phyloP scores from a whole-genome alignment of 139 green algal genomes.

The Chlamydomonas eustigma region DNA sequence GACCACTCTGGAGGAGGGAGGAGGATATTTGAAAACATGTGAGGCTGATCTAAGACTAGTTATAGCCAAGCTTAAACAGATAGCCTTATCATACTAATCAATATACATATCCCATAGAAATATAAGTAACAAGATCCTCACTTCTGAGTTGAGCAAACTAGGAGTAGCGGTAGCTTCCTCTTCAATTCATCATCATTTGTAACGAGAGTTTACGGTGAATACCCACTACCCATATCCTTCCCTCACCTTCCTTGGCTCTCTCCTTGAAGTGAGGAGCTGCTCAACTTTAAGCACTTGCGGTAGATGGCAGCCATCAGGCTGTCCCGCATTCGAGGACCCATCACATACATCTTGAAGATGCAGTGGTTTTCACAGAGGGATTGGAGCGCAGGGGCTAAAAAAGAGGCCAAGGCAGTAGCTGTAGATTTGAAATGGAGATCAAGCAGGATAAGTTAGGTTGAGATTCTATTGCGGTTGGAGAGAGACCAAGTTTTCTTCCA shows the following conservation, averaged over 20 bases:
- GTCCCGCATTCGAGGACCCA: constrained; percentile 54
- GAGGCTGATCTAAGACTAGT: neutral
- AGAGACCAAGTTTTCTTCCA: neutral
- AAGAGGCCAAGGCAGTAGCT: constrained; percentile 65
- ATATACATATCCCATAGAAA: too few relatives aligned
- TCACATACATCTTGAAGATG: constrained; percentile 46
- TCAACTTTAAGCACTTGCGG: constrained; percentile 74
- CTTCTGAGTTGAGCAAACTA: too few relatives aligned
- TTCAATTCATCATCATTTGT: too few relatives aligned
- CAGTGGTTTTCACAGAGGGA: constrained; percentile 48
- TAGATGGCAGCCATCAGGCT: constrained; percentile 84
- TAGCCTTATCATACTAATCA: too few relatives aligned
- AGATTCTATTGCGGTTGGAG: too few relatives aligned
- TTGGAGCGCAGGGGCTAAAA: constrained; percentile 59
- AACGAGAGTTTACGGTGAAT: too few relatives aligned
- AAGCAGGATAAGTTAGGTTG: too few relatives aligned
- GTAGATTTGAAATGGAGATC: neutral
- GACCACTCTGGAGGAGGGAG: constrained; percentile 45
- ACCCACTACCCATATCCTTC: too few relatives aligned
- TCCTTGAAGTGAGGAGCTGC: constrained; percentile 30
- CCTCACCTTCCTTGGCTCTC: constrained; percentile 25
- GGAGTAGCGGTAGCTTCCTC: too few relatives aligned
- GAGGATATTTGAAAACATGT: neutral
- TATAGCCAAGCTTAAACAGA: too few relatives aligned
- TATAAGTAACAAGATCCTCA: too few relatives aligned